Conservation (phyloP, 805 yeast genomes). For the Wickerhamomyces pijperi region DNA sequence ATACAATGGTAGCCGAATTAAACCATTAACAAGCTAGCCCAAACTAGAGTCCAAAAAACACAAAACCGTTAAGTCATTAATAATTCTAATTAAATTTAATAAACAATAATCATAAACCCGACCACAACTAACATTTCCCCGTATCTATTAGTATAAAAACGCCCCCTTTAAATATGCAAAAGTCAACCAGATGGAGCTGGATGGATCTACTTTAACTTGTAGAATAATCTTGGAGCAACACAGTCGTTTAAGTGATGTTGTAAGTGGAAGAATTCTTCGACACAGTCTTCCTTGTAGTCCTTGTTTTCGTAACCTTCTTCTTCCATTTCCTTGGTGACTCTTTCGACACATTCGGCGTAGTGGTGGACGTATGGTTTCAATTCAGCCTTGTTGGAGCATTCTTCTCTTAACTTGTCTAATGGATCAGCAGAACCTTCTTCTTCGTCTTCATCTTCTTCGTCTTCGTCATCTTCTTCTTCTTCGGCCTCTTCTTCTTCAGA, state of each 20-base stretch:
- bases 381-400: conserved; percentile 55
- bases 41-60: neutral
- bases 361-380: conserved; percentile 77
- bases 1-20: no score
- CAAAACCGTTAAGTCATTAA: neutral
- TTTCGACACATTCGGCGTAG: conserved; percentile 88
- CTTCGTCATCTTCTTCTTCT: conserved; percentile 26
- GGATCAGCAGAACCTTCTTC: conserved; percentile 59
- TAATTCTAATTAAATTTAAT: neutral
- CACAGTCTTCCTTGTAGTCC: conserved; percentile 90
- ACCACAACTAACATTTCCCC: neutral
- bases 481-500: conserved; percentile 21
- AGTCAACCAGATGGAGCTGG: neutral
- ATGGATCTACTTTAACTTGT: conserved; percentile 57
- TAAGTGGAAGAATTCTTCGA: conserved; percentile 95
- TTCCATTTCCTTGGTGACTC: conserved; percentile 82
- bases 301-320: conserved; percentile 74
- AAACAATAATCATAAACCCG: neutral
- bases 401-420: conserved; percentile 51
- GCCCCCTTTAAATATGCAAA: neutral
- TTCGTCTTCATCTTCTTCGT: conserved; percentile 60
- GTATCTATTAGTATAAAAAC: neutral
- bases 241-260: conserved; percentile 89
- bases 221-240: conserved; percentile 82
- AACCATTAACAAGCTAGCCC: no score